A percentile compares a stretch with the other conserved stretches of the same genome.
Evolutionary conservation across 1,284 basidiomycete genomes (phyloP).

Genomic region (Vanrija sp.): DNA sequence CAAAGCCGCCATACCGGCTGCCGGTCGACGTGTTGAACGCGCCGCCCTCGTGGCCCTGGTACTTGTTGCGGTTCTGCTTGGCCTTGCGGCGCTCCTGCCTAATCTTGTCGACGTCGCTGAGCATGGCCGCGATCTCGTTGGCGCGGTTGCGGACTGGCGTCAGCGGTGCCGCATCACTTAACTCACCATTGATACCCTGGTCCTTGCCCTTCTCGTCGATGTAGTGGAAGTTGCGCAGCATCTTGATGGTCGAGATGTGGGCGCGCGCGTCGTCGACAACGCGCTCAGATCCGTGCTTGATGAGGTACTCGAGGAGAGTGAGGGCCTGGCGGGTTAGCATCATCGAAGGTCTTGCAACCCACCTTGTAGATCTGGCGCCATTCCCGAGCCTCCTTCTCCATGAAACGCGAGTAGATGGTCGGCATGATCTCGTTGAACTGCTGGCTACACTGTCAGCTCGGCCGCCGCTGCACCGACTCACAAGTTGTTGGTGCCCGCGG

Average conservation of each 20-base stretch:
- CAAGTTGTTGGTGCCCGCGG: conserved; percentile 50
- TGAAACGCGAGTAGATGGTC: conserved; percentile 86
- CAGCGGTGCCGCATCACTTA: background rate
- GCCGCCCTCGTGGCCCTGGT: conserved; percentile 59
- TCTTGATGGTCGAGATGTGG: conserved; percentile 92
- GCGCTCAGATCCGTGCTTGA: conserved; percentile 97
- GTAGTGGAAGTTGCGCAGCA: conserved; percentile 97
- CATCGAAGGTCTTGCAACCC: background rate
- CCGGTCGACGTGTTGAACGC: conserved; percentile 46
- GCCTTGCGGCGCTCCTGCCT: conserved; percentile 87
- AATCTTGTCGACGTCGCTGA: conserved; percentile 88
- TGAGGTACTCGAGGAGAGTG: conserved; percentile 87
- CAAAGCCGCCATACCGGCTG: conserved; percentile 75
- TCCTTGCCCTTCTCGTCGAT: conserved; percentile 99
- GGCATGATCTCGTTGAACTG: conserved; percentile 99
- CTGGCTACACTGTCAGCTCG: conserved; percentile 58
- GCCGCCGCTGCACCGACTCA: conserved; percentile 3
- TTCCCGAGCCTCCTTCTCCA: conserved; percentile 97
- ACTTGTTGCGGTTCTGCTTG: conserved; percentile 88
- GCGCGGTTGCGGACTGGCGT: conserved; percentile 55
- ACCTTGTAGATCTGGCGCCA: conserved; percentile 99
- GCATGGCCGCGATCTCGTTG: conserved; percentile 81
- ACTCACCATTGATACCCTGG: conserved; percentile 90
- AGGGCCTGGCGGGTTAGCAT: conserved; percentile 59
- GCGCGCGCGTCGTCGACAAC: conserved; percentile 96